phyloP scores from a whole-genome alignment of 148 eudicot species.

The Chenopodium suecicum region DNA sequence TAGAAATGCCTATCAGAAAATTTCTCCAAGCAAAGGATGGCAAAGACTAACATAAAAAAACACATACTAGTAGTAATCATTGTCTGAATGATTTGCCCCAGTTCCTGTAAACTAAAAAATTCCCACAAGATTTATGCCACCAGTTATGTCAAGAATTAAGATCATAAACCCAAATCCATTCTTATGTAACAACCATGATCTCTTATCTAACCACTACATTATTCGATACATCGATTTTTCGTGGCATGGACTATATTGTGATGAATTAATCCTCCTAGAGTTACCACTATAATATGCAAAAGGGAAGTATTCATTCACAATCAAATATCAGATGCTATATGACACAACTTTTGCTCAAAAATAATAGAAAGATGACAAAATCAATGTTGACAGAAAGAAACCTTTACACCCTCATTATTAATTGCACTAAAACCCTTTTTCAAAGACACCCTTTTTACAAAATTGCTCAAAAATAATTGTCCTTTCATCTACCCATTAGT shows the following conservation, averaged over 20 bases:
- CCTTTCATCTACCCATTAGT: too few species aligned
- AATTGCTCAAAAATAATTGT: too few species aligned
- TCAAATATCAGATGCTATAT: not conserved
- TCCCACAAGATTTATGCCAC: too few species aligned
- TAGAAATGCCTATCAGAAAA: not conserved
- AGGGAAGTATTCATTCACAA: not conserved
- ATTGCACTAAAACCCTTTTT: not conserved
- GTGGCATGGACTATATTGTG: not conserved
- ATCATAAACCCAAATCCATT: too few species aligned
- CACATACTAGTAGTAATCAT: not conserved
- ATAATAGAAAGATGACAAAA: too few species aligned
- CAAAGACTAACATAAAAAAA: not conserved
- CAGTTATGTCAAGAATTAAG: too few species aligned
- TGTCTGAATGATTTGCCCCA: not conserved
- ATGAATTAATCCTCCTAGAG: not conserved
- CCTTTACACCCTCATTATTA: not conserved
- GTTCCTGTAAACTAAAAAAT: too few species aligned
- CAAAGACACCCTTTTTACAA: not conserved
- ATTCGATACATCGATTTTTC: too few species aligned
- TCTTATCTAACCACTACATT: too few species aligned
- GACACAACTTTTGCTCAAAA: not conserved
- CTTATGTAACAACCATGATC: too few species aligned
- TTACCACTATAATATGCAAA: not conserved
- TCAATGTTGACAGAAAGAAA: not conserved
- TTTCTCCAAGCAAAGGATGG: not conserved